phyloP scores from a whole-genome alignment of 148 eudicot genomes.

The Vaccinium myrtillus region DNA sequence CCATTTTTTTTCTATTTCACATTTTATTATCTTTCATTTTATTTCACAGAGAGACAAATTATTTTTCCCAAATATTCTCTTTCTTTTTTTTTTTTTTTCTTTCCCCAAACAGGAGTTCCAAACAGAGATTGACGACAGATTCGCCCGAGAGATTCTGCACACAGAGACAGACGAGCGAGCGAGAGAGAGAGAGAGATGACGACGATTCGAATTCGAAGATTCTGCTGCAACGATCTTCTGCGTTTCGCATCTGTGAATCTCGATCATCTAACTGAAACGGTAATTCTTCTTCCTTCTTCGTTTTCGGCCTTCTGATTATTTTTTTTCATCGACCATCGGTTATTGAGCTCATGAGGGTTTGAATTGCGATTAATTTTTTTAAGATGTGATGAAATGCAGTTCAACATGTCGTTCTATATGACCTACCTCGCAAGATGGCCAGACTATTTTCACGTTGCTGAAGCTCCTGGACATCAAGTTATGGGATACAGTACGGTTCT shows the following conservation, averaged over 20 bases:
- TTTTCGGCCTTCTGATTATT: background rate
- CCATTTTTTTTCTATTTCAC: too few relatives aligned
- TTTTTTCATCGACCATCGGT: background rate
- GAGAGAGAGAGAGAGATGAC: constrained; percentile 53
- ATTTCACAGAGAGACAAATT: too few relatives aligned
- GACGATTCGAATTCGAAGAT: constrained; percentile 76
- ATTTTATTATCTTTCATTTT: too few relatives aligned
- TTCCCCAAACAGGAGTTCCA: too few relatives aligned
- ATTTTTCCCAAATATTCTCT: too few relatives aligned
- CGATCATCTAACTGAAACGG: constrained; percentile 97
- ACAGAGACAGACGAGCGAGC: too few relatives aligned
- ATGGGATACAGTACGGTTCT: constrained; percentile 86
- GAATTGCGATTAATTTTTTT: background rate
- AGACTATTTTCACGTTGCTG: constrained; percentile 89
- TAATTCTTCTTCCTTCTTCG: constrained; percentile 19
- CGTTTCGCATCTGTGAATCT: constrained; percentile 84
- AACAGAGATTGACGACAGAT: too few relatives aligned
- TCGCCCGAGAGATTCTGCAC: too few relatives aligned
- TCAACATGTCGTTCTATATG: constrained; percentile 99
- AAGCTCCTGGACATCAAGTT: constrained; percentile 78
- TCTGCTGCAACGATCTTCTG: constrained; percentile 89
- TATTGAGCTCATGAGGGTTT: background rate
- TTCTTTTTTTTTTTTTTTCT: too few relatives aligned
- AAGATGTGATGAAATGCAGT: constrained; percentile 44
- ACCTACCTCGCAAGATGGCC: constrained; percentile 98